Evolutionary conservation across 208 protist species (phyloP).

Genomic region (Trypanosoma avium): DNA sequence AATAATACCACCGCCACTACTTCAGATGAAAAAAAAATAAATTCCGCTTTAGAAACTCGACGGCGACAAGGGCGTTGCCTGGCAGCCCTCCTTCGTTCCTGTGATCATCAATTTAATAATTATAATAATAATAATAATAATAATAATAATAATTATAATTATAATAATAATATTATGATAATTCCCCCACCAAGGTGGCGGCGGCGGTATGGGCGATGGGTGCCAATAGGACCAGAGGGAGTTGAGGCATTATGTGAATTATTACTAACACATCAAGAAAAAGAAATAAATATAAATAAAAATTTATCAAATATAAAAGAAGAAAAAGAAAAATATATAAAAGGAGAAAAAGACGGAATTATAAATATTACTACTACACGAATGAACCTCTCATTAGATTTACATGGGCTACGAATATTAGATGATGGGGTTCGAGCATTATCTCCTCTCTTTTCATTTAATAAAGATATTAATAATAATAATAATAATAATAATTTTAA

Average conservation of each 20-base stretch:
- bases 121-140: background rate
- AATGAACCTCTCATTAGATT: slow-evolving; percentile 52
- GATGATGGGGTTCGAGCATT: slow-evolving; percentile 60
- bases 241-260: slow-evolving; percentile 29
- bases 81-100: too few relatives aligned
- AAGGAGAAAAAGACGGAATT: too few relatives aligned
- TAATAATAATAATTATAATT: slow-evolving; percentile 4
- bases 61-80: too few relatives aligned
- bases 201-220: slow-evolving; percentile 43
- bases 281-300: too few relatives aligned
- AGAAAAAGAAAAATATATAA: too few relatives aligned
- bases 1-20: background rate
- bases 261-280: slow-evolving; percentile 1
- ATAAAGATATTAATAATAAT: slow-evolving; percentile 52
- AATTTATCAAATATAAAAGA: too few relatives aligned
- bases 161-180: slow-evolving; percentile 7
- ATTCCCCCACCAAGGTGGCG: slow-evolving; percentile 57
- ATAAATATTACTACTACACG: slow-evolving; percentile 4
- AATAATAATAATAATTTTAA: slow-evolving; percentile 63
- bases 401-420: slow-evolving; percentile 49
- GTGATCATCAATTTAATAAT: too few relatives aligned
- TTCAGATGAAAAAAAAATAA: too few relatives aligned
- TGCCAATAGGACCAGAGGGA: slow-evolving; percentile 37
- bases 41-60: too few relatives aligned
- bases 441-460: slow-evolving; percentile 31